Percentiles rank a stretch among this genome's conserved stretches.
phyloP scores from a whole-genome alignment of 768 basidiomycete genomes.

The Trametes sanguinea region DNA sequence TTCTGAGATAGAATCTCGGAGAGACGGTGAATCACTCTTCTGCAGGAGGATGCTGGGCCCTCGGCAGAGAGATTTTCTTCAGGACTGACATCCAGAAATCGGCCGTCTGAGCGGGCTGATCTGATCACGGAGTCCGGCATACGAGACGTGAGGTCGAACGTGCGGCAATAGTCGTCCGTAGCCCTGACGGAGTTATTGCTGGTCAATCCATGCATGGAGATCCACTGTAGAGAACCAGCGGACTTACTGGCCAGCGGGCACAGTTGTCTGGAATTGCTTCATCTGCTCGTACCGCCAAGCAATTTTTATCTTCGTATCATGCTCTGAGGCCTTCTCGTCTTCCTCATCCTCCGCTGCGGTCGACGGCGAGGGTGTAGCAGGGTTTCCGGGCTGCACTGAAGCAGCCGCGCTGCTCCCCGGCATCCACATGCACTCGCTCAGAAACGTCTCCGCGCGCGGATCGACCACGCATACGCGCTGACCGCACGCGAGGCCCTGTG shows the following conservation, averaged over 20 bases:
- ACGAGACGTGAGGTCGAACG: constrained; percentile 71
- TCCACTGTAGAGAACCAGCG: background rate
- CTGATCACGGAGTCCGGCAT: constrained; percentile 56
- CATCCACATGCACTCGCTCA: constrained; percentile 82
- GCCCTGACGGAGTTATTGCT: constrained; percentile 37
- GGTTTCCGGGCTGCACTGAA: background rate
- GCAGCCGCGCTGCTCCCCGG: constrained; percentile 37
- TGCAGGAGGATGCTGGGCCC: constrained; percentile 22
- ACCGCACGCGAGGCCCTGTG: constrained; percentile 77
- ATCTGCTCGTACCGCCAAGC: constrained; percentile 97
- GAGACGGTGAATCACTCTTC: constrained; percentile 14
- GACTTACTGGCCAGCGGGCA: constrained; percentile 54
- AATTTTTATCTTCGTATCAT: constrained; percentile 78
- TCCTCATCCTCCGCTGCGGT: constrained; percentile 44
- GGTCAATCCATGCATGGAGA: constrained; percentile 17
- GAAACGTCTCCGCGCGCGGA: constrained; percentile 56
- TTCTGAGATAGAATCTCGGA: constrained; percentile 13
- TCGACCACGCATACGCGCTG: constrained; percentile 74
- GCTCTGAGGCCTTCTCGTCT: constrained; percentile 37
- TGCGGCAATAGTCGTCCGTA: constrained; percentile 61
- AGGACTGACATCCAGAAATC: constrained; percentile 37
- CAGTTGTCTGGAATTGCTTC: constrained; percentile 90
- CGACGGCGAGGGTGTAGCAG: constrained; percentile 13
- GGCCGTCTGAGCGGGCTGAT: constrained; percentile 41
- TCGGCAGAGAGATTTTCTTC: background rate